Percentiles rank a stretch among this genome's conserved stretches.
phyloP scores from a whole-genome alignment of 345 rosid genomes.

The Salix dunnii region DNA sequence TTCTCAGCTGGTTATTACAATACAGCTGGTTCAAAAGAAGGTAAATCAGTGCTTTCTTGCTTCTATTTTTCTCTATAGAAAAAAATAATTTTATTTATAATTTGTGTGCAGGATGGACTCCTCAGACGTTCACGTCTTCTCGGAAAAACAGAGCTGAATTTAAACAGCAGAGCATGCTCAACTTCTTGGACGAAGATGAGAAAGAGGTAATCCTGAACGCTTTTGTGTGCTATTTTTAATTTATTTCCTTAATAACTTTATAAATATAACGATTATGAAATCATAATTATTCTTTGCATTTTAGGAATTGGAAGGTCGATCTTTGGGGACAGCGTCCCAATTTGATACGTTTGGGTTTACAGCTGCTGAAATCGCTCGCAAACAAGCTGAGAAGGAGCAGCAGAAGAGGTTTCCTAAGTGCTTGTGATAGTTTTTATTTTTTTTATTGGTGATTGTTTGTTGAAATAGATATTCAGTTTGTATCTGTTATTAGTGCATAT shows the following conservation, averaged over 20 bases:
- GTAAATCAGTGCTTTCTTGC: constrained; percentile 30
- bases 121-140: constrained; percentile 83
- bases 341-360: constrained; percentile 99
- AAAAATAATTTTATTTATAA: not conserved
- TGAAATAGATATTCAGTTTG: not conserved
- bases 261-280: too few species aligned
- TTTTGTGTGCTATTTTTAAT: not conserved
- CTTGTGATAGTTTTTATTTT: constrained; percentile 11
- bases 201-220: constrained; percentile 46
- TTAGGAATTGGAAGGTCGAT: constrained; percentile 77
- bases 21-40: constrained; percentile 90
- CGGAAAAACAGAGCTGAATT: constrained; percentile 90
- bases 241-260: not conserved
- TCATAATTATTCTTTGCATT: constrained; percentile 8
- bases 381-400: constrained; percentile 86
- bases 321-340: constrained; percentile 66
- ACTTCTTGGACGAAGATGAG: constrained; percentile 91
- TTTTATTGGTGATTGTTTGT: constrained; percentile 8
- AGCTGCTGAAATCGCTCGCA: constrained; percentile 79
- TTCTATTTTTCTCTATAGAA: not conserved
- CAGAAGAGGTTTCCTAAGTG: constrained; percentile 53
- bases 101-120: constrained; percentile 78
- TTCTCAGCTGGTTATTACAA: constrained; percentile 94
- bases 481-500: too few species aligned
- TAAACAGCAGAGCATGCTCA: constrained; percentile 75